A percentile compares a stretch with the other conserved stretches of the same genome.
These are phyloP conservation scores for Yarrowia hollandica DNA, from an alignment of 805 yeast genomes.

Conservation along the genomic window DNA sequence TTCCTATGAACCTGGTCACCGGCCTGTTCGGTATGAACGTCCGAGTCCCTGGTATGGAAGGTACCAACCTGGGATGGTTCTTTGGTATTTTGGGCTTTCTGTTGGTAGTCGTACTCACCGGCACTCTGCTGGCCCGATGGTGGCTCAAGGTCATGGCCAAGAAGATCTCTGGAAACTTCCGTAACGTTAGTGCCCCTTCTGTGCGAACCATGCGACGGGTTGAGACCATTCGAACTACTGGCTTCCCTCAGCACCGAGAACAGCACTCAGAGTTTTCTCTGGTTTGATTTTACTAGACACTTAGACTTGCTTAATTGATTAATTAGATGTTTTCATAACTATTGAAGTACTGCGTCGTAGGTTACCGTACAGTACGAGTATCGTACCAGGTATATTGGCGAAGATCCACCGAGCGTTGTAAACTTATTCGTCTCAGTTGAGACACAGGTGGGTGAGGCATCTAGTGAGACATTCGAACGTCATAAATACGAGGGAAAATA, in stretches of 20 bases:
- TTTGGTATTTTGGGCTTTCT: slow-evolving; percentile 50
- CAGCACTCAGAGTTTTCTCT: slow-evolving; percentile 8
- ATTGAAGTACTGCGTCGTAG: too few relatives aligned
- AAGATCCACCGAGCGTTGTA: too few relatives aligned
- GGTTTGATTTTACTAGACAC: neutral
- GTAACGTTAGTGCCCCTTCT: slow-evolving; percentile 27
- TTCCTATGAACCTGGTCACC: slow-evolving; percentile 89
- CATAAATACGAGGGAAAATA: too few relatives aligned
- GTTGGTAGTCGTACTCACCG: slow-evolving; percentile 26
- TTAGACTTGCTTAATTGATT: slow-evolving; percentile 10
- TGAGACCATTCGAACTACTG: slow-evolving; percentile 27
- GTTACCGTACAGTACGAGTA: too few relatives aligned
- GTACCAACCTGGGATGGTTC: slow-evolving; percentile 57
- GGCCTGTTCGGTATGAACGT: slow-evolving; percentile 98
- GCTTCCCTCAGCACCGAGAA: slow-evolving; percentile 10
- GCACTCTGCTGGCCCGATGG: slow-evolving; percentile 30
- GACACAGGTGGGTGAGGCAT: too few relatives aligned
- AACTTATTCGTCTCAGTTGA: too few relatives aligned
- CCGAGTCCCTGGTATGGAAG: slow-evolving; percentile 71
- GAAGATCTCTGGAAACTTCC: slow-evolving; percentile 23
- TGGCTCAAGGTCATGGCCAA: slow-evolving; percentile 30
- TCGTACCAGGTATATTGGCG: too few relatives aligned
- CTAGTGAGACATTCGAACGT: too few relatives aligned
- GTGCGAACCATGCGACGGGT: slow-evolving; percentile 27
- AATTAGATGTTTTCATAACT: neutral